Base-by-base conservation (phyloP, 83 land plant genomes). In the Picea engelmannii region DNA sequence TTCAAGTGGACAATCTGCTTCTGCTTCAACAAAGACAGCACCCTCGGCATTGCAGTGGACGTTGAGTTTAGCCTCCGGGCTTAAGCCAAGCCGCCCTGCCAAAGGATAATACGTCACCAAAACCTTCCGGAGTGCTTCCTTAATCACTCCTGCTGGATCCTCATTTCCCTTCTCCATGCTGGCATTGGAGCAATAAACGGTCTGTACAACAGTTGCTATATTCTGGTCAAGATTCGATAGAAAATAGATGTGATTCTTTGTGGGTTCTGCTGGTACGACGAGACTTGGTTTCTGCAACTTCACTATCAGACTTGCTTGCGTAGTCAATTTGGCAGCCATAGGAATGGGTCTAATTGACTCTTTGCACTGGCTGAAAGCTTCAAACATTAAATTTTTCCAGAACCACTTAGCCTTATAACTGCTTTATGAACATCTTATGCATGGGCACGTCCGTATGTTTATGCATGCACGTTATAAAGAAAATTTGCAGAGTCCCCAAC, bases 41-140 rank as follows among this genome's bases (percentile, higher is more conserved):
- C 99, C 99, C 76, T 97, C 93, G 2, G 86, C 94, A 9, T 89
- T 86, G 81, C 91, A 93, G 35, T 92, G 83, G 47, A 95, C 92
- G 16, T 92, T 91, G 40, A 97, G 91, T 85, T 93, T 97, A 80
- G 81, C 88, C 59, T 92, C 94, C 1, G 81, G 17, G 88, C 99
- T 97, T 79, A 95, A 81, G 1, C 92, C 95, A n/a, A 97, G 76
- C 84, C 95, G 63, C 17, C 98, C 99, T 9, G 99, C 95, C 15
- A 95, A 86, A 3, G 98, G 98, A 40, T 90, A 90, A 82, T 93
- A 93, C 23, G 85, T 88, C 18, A 92, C 95, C 64, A 97, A 87
- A 5, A 89, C 89, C 83, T 95, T 90, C 7, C 86, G 18, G 75
- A 97, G 81, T 15, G 96, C 90, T 18, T 86, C 88, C 80, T 80